phyloP scores from a whole-genome alignment of 2,329 filamentous ascomycete genomes.

The Ophiostoma sp. region DNA sequence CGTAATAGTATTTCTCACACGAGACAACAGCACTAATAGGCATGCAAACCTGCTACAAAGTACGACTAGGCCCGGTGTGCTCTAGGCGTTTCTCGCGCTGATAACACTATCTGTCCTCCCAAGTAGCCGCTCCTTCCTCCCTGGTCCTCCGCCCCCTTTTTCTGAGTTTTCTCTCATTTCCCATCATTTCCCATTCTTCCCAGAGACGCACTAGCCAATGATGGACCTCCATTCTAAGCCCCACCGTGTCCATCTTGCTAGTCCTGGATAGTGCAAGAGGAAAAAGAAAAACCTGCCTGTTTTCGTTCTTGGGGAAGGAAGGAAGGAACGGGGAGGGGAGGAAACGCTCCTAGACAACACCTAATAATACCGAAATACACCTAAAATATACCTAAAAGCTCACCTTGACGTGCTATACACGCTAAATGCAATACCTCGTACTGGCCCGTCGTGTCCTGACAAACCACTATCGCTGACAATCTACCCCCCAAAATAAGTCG shows the following conservation, averaged over 20 bases:
- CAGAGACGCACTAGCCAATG: constrained; percentile 25
- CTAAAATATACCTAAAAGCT: no score
- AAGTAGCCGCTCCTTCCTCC: not conserved
- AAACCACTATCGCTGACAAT: constrained; percentile 27
- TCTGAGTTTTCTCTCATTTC: constrained; percentile 23
- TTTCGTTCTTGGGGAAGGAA: constrained; percentile 4
- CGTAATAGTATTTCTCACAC: constrained; percentile 5
- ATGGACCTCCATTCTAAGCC: not conserved
- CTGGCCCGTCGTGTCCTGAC: not conserved
- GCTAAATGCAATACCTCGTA: not conserved
- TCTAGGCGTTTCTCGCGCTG: constrained; percentile 18
- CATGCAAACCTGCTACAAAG: constrained; percentile 15
- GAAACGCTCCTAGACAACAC: constrained; percentile 17
- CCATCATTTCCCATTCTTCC: constrained; percentile 21
- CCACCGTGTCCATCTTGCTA: constrained; percentile 16
- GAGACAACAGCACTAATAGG: constrained; percentile 3
- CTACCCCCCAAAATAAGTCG: constrained; percentile 28
- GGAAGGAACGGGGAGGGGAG: not conserved
- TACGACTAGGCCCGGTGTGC: constrained; percentile 23
- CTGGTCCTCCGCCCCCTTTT: constrained; percentile 20
- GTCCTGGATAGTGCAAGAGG: constrained; percentile 15
- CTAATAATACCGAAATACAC: not conserved
- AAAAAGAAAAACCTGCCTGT: constrained; percentile 18
- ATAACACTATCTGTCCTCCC: not conserved
- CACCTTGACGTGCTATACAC: not conserved